phyloP scores from a whole-genome alignment of 2,329 filamentous ascomycete species.

The Stemphylium beticola region DNA sequence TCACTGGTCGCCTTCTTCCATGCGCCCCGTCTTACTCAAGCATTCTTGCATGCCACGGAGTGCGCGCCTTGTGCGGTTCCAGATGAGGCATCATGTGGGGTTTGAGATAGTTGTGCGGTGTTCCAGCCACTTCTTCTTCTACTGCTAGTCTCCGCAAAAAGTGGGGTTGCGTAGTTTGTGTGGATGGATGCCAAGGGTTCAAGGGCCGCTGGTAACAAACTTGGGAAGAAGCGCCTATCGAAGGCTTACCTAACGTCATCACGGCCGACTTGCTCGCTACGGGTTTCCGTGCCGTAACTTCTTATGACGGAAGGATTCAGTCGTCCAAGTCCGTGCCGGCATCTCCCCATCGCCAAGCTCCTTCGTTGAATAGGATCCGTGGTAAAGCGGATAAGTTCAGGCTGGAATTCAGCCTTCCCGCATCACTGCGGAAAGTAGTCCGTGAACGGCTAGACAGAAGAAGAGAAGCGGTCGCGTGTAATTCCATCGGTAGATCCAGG shows the following conservation, averaged over 20 bases:
- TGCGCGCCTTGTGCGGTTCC: conserved; percentile 9
- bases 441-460: not conserved
- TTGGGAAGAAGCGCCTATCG: not conserved
- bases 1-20: not conserved
- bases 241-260: too few species aligned
- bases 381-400: not conserved
- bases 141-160: conserved; percentile 1
- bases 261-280: too few species aligned
- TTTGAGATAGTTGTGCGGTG: conserved; percentile 17
- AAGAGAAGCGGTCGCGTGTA: not conserved
- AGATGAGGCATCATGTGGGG: not conserved
- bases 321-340: too few species aligned
- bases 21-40: not conserved
- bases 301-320: too few species aligned
- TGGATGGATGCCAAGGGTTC: conserved; percentile 1
- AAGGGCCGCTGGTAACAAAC: not conserved
- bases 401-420: not conserved
- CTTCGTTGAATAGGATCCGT: not conserved
- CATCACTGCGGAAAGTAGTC: not conserved
- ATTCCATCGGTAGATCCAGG: not conserved
- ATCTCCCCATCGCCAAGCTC: too few species aligned
- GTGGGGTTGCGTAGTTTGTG: conserved; percentile 18
- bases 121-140: conserved; percentile 2
- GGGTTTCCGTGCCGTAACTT: too few species aligned
- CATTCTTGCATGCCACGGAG: not conserved